Evolutionary conservation across 805 yeast genomes (phyloP).

Genomic region (Candida nonsorbophila): DNA sequence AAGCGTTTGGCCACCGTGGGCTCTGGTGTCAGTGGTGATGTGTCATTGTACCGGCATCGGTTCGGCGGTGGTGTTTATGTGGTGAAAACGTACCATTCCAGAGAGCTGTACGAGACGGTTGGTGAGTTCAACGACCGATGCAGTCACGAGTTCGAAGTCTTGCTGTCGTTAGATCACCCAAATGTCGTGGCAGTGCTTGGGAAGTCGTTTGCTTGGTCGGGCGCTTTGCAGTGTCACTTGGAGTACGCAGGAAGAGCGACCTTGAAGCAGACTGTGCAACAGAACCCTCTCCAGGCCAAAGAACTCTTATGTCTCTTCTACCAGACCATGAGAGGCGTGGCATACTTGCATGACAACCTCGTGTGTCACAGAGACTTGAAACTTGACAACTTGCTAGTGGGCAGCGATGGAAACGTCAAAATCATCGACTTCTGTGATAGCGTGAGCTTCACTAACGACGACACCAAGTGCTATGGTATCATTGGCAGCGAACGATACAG

Average conservation of each 20-base stretch:
- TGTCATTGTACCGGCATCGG: slow-evolving; percentile 2
- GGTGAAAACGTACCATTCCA: slow-evolving; percentile 38
- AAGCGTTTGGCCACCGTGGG: neutral
- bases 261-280: slow-evolving; percentile 9
- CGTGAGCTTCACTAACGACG: slow-evolving; percentile 4
- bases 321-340: slow-evolving; percentile 35
- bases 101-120: slow-evolving; percentile 34
- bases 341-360: slow-evolving; percentile 29
- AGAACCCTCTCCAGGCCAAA: neutral
- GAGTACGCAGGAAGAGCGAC: slow-evolving; percentile 20
- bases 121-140: slow-evolving; percentile 35
- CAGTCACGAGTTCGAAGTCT: slow-evolving; percentile 28
- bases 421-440: slow-evolving; percentile 42
- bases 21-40: slow-evolving; percentile 10
- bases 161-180: slow-evolving; percentile 19
- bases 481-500: slow-evolving; percentile 43
- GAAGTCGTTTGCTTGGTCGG: slow-evolving; percentile 2
- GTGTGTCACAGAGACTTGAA: slow-evolving; percentile 50
- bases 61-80: slow-evolving; percentile 23
- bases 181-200: slow-evolving; percentile 31
- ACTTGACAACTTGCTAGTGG: slow-evolving; percentile 40
- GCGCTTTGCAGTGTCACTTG: neutral
- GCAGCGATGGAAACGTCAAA: slow-evolving; percentile 24
- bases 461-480: slow-evolving; percentile 29
- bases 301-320: slow-evolving; percentile 30